Base-by-base conservation (phyloP, 2,329 filamentous ascomycete genomes). In the Didymella lethalis region DNA sequence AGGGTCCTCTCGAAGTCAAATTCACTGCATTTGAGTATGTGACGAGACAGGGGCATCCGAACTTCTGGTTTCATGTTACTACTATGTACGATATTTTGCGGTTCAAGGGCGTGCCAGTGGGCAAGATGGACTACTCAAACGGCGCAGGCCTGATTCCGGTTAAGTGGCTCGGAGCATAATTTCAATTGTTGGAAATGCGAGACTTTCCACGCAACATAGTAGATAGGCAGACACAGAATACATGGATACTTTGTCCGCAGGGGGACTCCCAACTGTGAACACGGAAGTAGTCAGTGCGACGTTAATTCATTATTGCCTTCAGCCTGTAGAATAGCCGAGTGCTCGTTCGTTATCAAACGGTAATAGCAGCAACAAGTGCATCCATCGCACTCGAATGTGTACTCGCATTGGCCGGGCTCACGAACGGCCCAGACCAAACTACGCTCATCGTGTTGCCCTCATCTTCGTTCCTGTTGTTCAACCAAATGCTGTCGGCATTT, bases 401-500 rank as follows among this genome's bases (percentile, higher is more conserved):
- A 47, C 83, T 81, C 1, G 87, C 86, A 64, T 81, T 80, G 1
- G 81, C 83, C 11, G 82, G 79, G 0, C 72, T 57, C 6, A 70
- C 68, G 38, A 84, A 84, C 0, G 88, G 88, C 0, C 88, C 89
- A 0, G 83, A 80, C 89, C 89, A 92, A n/a, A 85, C 78, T 2
- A 88, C 77, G 20, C 89, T 87, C 14, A 92, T 74, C 69, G 81
- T 77, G 64, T 83, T 81, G 1, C 76, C 74, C 14, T 74, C 66
- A 56, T 84, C 79, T 23, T 75, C 68, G 57, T 84, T 79, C 25
- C 87, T 82, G 70, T 87, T 80, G 47, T 85, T 83, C 16, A 72
- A 70, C 89, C 88, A 92, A 58, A 92, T 86, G 44, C 83, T 84
- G 61, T 88, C 78, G 10, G 89, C 89, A 57, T 90, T 91, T 28